Percentiles rank a stretch among this genome's conserved stretches.
phyloP scores from a whole-genome alignment of 2,329 filamentous ascomycete species.

The Mycosphaerella sp. region DNA sequence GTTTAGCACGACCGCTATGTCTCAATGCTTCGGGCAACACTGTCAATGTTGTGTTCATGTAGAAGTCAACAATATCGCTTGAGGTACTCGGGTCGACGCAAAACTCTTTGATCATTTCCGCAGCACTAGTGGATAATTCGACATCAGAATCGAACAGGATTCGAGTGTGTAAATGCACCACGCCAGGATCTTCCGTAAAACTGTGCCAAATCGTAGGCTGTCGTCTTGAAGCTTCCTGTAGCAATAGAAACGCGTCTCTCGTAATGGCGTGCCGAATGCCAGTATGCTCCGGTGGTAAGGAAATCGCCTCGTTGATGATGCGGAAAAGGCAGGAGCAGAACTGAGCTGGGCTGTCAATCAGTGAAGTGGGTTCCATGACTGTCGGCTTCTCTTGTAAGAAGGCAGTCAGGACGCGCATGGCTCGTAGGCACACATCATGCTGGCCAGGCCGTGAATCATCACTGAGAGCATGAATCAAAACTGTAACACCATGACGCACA shows the following conservation, averaged over 20 bases:
- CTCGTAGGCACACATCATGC: slow-evolving; percentile 10
- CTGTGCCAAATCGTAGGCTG: slow-evolving; percentile 29
- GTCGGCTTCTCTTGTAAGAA: slow-evolving; percentile 26
- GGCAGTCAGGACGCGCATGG: slow-evolving; percentile 19
- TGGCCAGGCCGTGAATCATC: slow-evolving; percentile 16
- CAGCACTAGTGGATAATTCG: slow-evolving; percentile 13
- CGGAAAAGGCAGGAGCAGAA: slow-evolving; percentile 21
- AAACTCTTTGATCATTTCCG: slow-evolving; percentile 21
- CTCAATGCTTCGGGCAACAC: slow-evolving; percentile 21
- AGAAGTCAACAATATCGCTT: slow-evolving; percentile 19
- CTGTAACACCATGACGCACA: slow-evolving; percentile 23
- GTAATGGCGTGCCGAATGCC: slow-evolving; percentile 2
- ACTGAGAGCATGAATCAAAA: slow-evolving; percentile 24
- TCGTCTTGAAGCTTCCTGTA: slow-evolving; percentile 15
- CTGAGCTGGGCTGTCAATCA: slow-evolving; percentile 21
- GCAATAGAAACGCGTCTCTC: slow-evolving; percentile 4
- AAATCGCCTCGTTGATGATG: slow-evolving; percentile 15
- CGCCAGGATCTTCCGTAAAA: slow-evolving; percentile 17
- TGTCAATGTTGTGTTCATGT: slow-evolving; percentile 19
- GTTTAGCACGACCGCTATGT: slow-evolving; percentile 3
- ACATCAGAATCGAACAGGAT: slow-evolving; percentile 22
- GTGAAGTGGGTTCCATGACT: slow-evolving; percentile 16
- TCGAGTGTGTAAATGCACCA: slow-evolving; percentile 35
- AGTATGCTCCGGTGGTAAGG: background rate
- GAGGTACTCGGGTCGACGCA: slow-evolving; percentile 18